Percentiles rank a stretch among this genome's conserved stretches.
Evolutionary conservation across 768 basidiomycete species (phyloP).

Genomic region (Coprinellus aureogranulatus): DNA sequence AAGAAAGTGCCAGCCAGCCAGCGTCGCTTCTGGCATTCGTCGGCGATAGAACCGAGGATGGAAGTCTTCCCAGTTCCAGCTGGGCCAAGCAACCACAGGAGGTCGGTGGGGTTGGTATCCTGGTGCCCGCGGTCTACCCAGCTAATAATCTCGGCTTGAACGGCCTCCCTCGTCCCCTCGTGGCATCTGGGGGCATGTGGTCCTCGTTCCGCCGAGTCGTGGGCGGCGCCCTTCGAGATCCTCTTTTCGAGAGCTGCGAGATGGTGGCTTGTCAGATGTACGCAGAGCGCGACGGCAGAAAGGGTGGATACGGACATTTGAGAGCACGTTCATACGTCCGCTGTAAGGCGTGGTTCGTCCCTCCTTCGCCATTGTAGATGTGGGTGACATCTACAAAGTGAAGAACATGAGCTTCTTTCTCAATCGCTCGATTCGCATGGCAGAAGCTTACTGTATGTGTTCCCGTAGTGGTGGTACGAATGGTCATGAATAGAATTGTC

Average conservation of each 20-base stretch:
- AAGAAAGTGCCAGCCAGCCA: slow-evolving; percentile 33
- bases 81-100: slow-evolving; percentile 21
- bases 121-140: neutral
- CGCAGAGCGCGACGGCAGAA: no score
- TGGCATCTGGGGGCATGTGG: neutral
- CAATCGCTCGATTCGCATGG: no score
- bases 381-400: no score
- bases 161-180: neutral
- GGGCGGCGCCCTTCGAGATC: neutral
- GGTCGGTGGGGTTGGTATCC: neutral
- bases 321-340: no score
- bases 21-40: slow-evolving; percentile 12
- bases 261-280: no score
- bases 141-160: neutral
- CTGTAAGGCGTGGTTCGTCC: no score
- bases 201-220: neutral
- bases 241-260: neutral
- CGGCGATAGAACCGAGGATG: slow-evolving; percentile 24
- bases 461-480: no score
- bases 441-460: no score
- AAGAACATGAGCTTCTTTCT: no score
- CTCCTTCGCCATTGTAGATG: no score
- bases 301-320: no score
- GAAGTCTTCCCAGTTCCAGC: slow-evolving; percentile 29
- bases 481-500: no score